A percentile compares a stretch with the other conserved stretches of the same genome.
Evolutionary conservation across 768 basidiomycete species (phyloP).

Genomic region (Hypsizygus marmoreus): DNA sequence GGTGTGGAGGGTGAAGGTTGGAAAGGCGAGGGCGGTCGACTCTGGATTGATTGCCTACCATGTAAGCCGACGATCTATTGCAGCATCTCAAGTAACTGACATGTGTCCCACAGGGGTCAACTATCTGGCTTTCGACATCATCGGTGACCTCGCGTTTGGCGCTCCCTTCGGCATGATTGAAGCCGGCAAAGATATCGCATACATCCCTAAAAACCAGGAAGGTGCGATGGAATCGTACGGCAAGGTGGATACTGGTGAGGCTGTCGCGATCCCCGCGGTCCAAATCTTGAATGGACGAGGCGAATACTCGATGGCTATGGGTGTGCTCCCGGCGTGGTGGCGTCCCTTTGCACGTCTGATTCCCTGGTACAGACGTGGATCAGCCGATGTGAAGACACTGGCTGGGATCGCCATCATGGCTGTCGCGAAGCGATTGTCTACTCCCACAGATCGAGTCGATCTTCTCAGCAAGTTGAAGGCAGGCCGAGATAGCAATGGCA

Average conservation of each 20-base stretch:
- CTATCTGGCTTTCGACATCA: slow-evolving; percentile 67
- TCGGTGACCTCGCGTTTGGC: slow-evolving; percentile 87
- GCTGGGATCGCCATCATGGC: slow-evolving; percentile 81
- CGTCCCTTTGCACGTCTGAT: slow-evolving; percentile 63
- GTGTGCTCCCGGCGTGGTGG: slow-evolving; percentile 72
- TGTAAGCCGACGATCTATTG: no score
- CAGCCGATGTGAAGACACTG: slow-evolving; percentile 65
- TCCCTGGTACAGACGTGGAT: slow-evolving; percentile 78
- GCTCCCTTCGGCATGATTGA: slow-evolving; percentile 88
- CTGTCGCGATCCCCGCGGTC: slow-evolving; percentile 73
- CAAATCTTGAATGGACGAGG: slow-evolving; percentile 87
- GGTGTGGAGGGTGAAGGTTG: slow-evolving; percentile 69
- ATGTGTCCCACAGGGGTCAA: slow-evolving; percentile 56
- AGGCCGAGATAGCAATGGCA: slow-evolving; percentile 77
- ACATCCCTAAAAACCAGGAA: slow-evolving; percentile 60
- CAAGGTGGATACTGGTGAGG: slow-evolving; percentile 40
- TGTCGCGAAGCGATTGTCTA: slow-evolving; percentile 72
- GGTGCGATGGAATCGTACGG: slow-evolving; percentile 61
- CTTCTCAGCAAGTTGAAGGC: slow-evolving; percentile 79
- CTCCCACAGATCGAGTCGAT: slow-evolving; percentile 75
- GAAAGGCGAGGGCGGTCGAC: slow-evolving; percentile 58
- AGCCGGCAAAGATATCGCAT: slow-evolving; percentile 70
- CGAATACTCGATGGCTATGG: slow-evolving; percentile 84
- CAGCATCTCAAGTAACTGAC: no score
- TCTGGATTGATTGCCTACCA: slow-evolving; percentile 76